phyloP scores from a whole-genome alignment of 345 rosid genomes.

The Citrus mangshanensis region DNA sequence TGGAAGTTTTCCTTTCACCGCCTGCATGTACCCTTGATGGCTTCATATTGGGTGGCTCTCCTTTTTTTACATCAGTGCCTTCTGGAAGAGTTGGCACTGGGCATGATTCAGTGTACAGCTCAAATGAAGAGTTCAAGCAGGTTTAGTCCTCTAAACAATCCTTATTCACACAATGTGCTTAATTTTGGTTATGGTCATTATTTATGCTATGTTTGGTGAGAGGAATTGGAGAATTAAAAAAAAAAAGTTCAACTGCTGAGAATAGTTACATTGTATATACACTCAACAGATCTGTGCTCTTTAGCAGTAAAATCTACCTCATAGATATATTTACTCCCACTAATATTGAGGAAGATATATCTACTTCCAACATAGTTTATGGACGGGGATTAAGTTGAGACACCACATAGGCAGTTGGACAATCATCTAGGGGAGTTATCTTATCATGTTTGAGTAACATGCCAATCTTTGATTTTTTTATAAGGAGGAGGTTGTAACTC shows the following conservation, averaged over 20 bases:
- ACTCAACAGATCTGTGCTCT: background rate
- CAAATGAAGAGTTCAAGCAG: conserved; percentile 92
- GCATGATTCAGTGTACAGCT: conserved; percentile 67
- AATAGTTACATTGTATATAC: background rate
- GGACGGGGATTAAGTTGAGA: background rate
- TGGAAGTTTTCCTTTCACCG: conserved; percentile 90
- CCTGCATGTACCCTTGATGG: conserved; percentile 86
- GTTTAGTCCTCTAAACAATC: conserved; percentile 29
- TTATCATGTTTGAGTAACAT: background rate
- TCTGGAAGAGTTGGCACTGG: conserved; percentile 90
- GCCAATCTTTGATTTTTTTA: background rate
- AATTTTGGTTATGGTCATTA: background rate
- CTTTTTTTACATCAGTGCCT: conserved; percentile 95
- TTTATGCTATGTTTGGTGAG: background rate
- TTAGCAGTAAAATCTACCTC: background rate
- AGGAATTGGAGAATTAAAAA: background rate
- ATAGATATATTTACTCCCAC: background rate
- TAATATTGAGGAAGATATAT: no score
- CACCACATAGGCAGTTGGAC: no score
- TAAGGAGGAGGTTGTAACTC: background rate
- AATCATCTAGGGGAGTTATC: background rate
- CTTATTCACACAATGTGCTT: background rate
- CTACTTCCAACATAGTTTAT: background rate
- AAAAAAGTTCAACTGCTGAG: background rate
- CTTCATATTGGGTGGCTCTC: conserved; percentile 77